Base-by-base conservation (phyloP, 306 rosid species). In the Carpinus viminea region DNA sequence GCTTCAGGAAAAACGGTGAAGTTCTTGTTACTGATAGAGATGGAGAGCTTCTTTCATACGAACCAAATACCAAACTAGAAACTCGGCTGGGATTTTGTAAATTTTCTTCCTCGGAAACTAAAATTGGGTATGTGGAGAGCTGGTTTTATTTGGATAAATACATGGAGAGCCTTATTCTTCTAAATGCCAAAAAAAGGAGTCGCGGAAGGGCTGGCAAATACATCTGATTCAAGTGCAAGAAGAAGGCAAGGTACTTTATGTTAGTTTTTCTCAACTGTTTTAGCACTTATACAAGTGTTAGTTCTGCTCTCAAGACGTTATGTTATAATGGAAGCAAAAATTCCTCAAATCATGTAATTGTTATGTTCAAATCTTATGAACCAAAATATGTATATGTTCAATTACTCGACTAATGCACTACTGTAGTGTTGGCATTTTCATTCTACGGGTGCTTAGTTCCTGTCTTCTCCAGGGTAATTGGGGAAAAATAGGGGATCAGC, bases 1-100 rank as follows among this genome's bases (percentile, higher is more conserved):
- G 54, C 1, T 73, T 21, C 12, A 52, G 48, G 48, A 43, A 41
- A 15, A 79, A 64, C 26, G 78, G 59, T 3, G 78, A 17, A 38
- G 71, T 65, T 65, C 26, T 65, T 73, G 20, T 53, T 65, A 34
- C 48, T 54, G 1, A 26, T 51, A 12, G 65, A 52, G 43, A 45
- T 2, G 78, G 78, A 21, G 74, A 65, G 69, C n/a, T 79, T 15
- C 59, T 73, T n/a, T 46, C 72, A 38, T 72, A 73, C 15, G 59
- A 79, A 52, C 68, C 78, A 1, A 52, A 20, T 21, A 65, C 53
- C 11, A 26, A 3, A 65, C 48, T 2, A 20, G 31, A 9, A n/a
- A 57, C 64, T 20, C 31, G 9, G 1, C 31, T 21, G 4, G 21
- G 48, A 65, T 2, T 34, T 31, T 10, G 13, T 31, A 5, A 2